A percentile compares a stretch with the other conserved stretches of the same genome.
Evolutionary conservation across 1,139 yeast genomes (phyloP).

Genomic region (Citeromyces hawaiiensis): DNA sequence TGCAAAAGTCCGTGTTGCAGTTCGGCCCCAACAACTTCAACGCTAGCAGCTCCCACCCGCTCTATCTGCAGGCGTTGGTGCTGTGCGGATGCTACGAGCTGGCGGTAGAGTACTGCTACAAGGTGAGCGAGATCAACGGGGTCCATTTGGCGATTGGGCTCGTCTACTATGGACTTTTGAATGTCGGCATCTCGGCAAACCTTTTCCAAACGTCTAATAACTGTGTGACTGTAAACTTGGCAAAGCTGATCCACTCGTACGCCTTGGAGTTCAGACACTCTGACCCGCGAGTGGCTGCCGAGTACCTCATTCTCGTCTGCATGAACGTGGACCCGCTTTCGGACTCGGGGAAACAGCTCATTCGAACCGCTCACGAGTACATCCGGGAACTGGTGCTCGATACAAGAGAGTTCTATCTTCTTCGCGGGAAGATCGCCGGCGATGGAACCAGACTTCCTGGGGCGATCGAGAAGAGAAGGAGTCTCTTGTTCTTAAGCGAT

Average conservation of each 20-base stretch:
- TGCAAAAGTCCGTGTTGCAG: slow-evolving; percentile 58
- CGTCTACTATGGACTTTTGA: slow-evolving; percentile 60
- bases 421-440: slow-evolving; percentile 67
- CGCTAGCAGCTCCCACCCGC: slow-evolving; percentile 48
- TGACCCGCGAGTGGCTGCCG: slow-evolving; percentile 86
- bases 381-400: slow-evolving; percentile 75
- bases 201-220: slow-evolving; percentile 22
- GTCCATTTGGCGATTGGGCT: slow-evolving; percentile 83
- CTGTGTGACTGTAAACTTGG: slow-evolving; percentile 35
- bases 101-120: slow-evolving; percentile 62
- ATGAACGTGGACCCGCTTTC: slow-evolving; percentile 25
- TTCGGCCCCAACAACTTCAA: slow-evolving; percentile 69
- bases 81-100: slow-evolving; percentile 73
- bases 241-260: slow-evolving; percentile 53
- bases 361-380: slow-evolving; percentile 61
- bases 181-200: slow-evolving; percentile 14
- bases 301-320: slow-evolving; percentile 66
- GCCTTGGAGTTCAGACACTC: slow-evolving; percentile 72
- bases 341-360: slow-evolving; percentile 28
- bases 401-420: slow-evolving; percentile 69
- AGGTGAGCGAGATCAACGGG: slow-evolving; percentile 68
- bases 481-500: slow-evolving; percentile 46
- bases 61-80: slow-evolving; percentile 65
- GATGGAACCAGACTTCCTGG: slow-evolving; percentile 81
- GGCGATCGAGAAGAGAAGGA: slow-evolving; percentile 65